A percentile compares a stretch with the other conserved stretches of the same genome.
Evolutionary conservation across 352 stramenopile genomes (phyloP).

Genomic region (Albugo laibachii): DNA sequence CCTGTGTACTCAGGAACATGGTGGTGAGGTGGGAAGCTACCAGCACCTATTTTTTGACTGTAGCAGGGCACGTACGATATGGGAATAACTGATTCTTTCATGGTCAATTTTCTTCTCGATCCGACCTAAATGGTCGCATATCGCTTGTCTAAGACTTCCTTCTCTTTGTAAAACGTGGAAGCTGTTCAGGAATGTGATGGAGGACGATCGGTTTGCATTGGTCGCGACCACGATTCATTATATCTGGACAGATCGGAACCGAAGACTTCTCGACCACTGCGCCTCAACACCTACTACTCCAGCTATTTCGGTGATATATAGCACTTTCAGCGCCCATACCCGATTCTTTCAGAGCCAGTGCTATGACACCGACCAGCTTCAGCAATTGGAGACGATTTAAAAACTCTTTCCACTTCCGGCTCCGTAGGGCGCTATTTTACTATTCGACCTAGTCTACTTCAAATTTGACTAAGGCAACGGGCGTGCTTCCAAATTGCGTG

Average conservation of each 20-base stretch:
- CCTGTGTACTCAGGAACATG: constrained; percentile 1
- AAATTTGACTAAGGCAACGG: too few relatives aligned
- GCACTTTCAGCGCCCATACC: constrained; percentile 3
- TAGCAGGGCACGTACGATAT: not conserved
- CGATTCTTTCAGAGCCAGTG: not conserved
- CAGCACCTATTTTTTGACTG: constrained; percentile 7
- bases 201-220: constrained; percentile 3
- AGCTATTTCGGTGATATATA: constrained; percentile 1
- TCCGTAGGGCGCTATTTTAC: too few relatives aligned
- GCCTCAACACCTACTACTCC: not conserved
- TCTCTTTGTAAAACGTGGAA: constrained; percentile 1
- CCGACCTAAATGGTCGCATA: constrained; percentile 2
- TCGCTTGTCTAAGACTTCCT: not conserved
- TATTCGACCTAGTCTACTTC: too few relatives aligned
- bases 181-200: not conserved
- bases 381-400: too few relatives aligned
- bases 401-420: too few relatives aligned
- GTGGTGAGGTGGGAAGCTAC: constrained; percentile 3
- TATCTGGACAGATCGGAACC: constrained; percentile 4
- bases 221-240: constrained; percentile 3
- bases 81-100: not conserved
- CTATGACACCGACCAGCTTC: too few relatives aligned
- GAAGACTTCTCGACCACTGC: constrained; percentile 1
- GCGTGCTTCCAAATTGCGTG: too few relatives aligned
- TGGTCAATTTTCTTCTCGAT: not conserved